Evolutionary conservation across 306 rosid genomes (phyloP).

Genomic region (Acmispon strigosus): DNA sequence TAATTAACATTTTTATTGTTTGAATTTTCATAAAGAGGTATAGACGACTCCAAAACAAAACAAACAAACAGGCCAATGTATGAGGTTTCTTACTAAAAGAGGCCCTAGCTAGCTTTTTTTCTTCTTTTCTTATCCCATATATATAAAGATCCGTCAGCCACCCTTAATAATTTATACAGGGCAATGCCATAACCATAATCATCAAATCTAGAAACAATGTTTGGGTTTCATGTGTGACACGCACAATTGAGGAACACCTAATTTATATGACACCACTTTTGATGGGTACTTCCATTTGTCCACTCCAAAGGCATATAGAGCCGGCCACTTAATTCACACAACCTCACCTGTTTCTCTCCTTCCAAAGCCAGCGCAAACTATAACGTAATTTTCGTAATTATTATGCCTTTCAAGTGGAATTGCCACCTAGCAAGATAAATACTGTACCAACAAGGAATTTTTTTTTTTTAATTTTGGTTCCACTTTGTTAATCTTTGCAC

Average conservation of each 20-base stretch:
- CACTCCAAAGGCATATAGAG: background rate
- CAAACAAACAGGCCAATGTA: too few species aligned
- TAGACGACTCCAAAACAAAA: too few species aligned
- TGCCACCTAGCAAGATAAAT: too few species aligned
- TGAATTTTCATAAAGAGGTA: too few species aligned
- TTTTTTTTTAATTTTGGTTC: too few species aligned
- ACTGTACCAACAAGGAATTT: too few species aligned
- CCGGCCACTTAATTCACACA: constrained; percentile 11
- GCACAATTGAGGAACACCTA: background rate
- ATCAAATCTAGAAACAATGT: background rate
- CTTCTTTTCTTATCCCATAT: background rate
- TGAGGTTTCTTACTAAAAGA: background rate
- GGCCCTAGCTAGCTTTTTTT: background rate
- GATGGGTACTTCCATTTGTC: constrained; percentile 12
- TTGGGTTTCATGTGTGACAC: background rate
- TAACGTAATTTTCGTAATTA: constrained; percentile 6
- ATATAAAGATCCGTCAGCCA: background rate
- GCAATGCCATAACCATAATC: background rate
- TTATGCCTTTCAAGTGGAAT: background rate
- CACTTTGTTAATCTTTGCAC: too few species aligned
- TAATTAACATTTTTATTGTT: too few species aligned
- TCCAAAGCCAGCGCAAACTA: background rate
- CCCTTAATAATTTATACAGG: background rate
- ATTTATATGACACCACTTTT: constrained; percentile 9
- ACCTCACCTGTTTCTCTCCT: background rate